Evolutionary conservation across 73 alveolate species (phyloP).

Genomic region (Stentor coeruleus): DNA sequence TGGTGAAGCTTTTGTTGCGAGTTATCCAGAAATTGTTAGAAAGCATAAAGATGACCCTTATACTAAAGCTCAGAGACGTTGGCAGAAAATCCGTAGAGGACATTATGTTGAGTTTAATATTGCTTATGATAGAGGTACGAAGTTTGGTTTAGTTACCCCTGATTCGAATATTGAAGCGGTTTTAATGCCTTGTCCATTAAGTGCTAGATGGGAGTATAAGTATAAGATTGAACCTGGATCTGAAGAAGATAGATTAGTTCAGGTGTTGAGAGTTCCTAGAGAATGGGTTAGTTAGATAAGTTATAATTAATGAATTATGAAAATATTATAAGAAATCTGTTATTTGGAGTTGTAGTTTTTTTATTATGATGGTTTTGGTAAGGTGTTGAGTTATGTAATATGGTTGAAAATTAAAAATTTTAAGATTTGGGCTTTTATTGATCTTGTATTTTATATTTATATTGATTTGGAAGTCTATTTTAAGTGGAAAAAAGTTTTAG

Average conservation of each 20-base stretch:
- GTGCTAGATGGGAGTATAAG: constrained; percentile 69
- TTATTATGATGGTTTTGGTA: too few relatives aligned
- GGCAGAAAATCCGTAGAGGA: constrained; percentile 80
- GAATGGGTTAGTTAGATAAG: constrained; percentile 52
- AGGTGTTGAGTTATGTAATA: too few relatives aligned
- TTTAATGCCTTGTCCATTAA: constrained; percentile 72
- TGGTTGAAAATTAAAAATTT: too few relatives aligned
- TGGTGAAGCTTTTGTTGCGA: constrained; percentile 25
- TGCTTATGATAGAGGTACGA: constrained; percentile 84
- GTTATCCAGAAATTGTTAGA: constrained; percentile 44
- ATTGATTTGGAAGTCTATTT: too few relatives aligned
- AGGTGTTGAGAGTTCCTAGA: constrained; percentile 66
- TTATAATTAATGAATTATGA: too few relatives aligned
- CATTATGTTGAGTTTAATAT: constrained; percentile 83
- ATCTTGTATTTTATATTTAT: too few relatives aligned
- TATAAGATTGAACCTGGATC: constrained; percentile 53
- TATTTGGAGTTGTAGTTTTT: too few relatives aligned
- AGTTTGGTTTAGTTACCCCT: constrained; percentile 78
- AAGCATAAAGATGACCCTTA: constrained; percentile 44
- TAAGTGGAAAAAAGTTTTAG: too few relatives aligned
- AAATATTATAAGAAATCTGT: too few relatives aligned
- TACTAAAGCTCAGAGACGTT: constrained; percentile 53
- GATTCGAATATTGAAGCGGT: constrained; percentile 76
- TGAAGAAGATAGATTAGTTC: constrained; percentile 57
- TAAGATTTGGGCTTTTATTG: too few relatives aligned